A percentile compares a stretch with the other conserved stretches of the same genome.
phyloP scores from a whole-genome alignment of 768 basidiomycete genomes.

The Trametes sanguinea region DNA sequence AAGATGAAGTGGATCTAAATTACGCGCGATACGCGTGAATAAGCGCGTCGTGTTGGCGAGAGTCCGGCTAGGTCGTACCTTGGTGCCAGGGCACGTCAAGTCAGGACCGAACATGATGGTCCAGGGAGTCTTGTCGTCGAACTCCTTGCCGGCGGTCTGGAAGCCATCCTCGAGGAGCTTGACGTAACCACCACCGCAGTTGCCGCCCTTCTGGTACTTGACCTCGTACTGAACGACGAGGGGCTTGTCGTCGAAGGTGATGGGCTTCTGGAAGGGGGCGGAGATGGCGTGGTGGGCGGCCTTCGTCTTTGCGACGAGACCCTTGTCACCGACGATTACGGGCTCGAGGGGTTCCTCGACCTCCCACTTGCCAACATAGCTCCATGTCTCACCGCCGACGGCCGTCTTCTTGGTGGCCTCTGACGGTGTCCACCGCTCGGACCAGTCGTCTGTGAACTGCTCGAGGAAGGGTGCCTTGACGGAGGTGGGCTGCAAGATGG shows the following conservation, averaged over 20 bases:
- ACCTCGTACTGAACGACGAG: constrained; percentile 98
- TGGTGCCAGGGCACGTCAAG: constrained; percentile 88
- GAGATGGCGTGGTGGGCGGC: constrained; percentile 99
- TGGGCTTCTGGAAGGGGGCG: constrained; percentile 75
- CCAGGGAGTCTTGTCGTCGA: constrained; percentile 92
- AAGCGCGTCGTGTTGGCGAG: constrained; percentile 1
- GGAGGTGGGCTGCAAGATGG: constrained; percentile 57
- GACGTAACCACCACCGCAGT: constrained; percentile 98
- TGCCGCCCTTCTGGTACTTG: constrained; percentile 98
- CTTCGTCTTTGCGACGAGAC: constrained; percentile 94
- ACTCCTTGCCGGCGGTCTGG: constrained; percentile 91
- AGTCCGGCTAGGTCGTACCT: constrained; percentile 49
- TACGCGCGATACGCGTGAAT: constrained; percentile 6
- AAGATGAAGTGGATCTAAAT: constrained; percentile 96
- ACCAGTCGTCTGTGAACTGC: constrained; percentile 93
- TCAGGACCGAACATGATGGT: constrained; percentile 98
- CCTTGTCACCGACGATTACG: constrained; percentile 83
- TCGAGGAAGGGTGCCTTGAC: constrained; percentile 92
- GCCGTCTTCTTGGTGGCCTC: constrained; percentile 98
- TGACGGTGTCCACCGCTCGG: constrained; percentile 92
- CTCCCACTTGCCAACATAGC: constrained; percentile 96
- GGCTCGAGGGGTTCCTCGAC: constrained; percentile 85
- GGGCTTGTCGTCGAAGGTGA: constrained; percentile 82
- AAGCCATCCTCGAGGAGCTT: constrained; percentile 94
- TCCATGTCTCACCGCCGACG: constrained; percentile 93